phyloP scores from a whole-genome alignment of 768 basidiomycete species.

The Butyriboletus loyo region DNA sequence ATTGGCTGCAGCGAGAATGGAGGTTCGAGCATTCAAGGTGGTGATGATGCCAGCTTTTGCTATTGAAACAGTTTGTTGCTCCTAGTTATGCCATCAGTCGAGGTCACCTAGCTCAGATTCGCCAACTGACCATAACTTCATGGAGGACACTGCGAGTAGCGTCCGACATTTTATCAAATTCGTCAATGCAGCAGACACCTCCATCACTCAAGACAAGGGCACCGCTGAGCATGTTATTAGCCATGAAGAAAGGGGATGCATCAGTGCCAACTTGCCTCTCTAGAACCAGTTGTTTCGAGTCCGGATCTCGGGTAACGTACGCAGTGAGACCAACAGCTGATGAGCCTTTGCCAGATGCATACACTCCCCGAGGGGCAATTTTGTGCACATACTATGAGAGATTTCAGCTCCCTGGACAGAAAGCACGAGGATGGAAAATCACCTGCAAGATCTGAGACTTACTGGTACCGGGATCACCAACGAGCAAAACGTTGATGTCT shows the following conservation, averaged over 20 bases:
- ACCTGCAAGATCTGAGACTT: constrained; percentile 96
- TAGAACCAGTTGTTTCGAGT: constrained; percentile 95
- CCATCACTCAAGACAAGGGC: constrained; percentile 94
- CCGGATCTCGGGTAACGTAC: constrained; percentile 96
- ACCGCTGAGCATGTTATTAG: constrained; percentile 50
- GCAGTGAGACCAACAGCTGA: constrained; percentile 98
- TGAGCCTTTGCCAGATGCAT: constrained; percentile 96
- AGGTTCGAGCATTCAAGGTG: constrained; percentile 96
- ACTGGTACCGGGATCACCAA: constrained; percentile 96
- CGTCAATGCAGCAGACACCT: constrained; percentile 97
- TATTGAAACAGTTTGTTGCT: constrained; percentile 99
- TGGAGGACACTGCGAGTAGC: constrained; percentile 96
- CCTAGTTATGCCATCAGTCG: constrained; percentile 45
- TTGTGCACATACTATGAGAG: constrained; percentile 88
- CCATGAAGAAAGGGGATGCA: background rate
- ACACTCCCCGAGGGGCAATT: constrained; percentile 96
- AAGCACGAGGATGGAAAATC: constrained; percentile 15
- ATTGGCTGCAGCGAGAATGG: constrained; percentile 95
- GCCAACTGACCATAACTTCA: constrained; percentile 84
- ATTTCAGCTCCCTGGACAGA: background rate
- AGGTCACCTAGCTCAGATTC: background rate
- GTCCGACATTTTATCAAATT: constrained; percentile 99
- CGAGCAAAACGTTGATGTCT: constrained; percentile 95
- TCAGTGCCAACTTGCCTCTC: constrained; percentile 64
- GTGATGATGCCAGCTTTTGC: constrained; percentile 99